Evolutionary conservation across 768 basidiomycete genomes (phyloP), one percentile per base, ranked within the genome.

Genomic region (Lentinula aciculospora): DNA sequence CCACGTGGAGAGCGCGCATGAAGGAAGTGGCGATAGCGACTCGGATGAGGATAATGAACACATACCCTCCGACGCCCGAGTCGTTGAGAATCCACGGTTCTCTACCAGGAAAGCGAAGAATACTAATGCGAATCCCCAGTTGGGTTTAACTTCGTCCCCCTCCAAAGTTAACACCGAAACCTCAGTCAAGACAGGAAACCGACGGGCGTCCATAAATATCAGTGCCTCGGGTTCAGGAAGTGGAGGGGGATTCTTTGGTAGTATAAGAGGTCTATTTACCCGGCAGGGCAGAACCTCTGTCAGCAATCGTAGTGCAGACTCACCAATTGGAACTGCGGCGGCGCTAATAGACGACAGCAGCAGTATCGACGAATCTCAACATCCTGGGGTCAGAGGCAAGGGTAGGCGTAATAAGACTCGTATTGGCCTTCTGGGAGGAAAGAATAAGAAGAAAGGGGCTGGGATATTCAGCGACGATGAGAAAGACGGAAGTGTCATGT

Each of bases 11-110:
- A 19, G 8, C 8, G 10, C 27, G 4, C 27, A 34, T 36, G 71
- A 64, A 7, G 71, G 70, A 4, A 70, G 74, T 55, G 74, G 72
- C 39, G 71, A 63, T 0, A 74, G 72, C 5, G 74, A 73, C 13
- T 67, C 64, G 17, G 61, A 69, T 13, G 63, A 65, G 7, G 61
- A 65, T 8, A 65, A 65, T 32, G 66, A 71, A n/a, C 46, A 17
- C 8, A 12, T 48, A 12, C 0, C 49, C 6, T 7, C 31, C 19
- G 32, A 36, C 32, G 60, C 79, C 10, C 67, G 70, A 40, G 72
- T 84, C 4, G 75, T 80, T n/a, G 84, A 85, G 63, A 86, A 86
- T 61, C 77, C 80, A 13, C 74, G 78, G 25, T 84, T 81, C 58
- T 66, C 72, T 27, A 53, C 54, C 25, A 37, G 53, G n/a, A 61